Evolutionary conservation across 495 filamentous ascomycete species (phyloP).

Genomic region (Neohortaea acidophila): DNA sequence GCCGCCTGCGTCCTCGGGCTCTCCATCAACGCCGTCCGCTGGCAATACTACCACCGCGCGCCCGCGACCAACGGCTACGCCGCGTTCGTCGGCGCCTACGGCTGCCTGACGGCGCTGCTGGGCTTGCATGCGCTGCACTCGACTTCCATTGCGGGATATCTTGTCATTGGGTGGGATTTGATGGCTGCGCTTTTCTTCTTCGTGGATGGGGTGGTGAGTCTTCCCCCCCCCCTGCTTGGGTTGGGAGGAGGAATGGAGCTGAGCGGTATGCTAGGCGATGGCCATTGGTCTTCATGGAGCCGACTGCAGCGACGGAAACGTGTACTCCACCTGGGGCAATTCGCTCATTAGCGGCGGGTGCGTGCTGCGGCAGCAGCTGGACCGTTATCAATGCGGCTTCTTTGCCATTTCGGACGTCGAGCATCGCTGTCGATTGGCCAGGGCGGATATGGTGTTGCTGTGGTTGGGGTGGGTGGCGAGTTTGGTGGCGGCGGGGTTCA

Average conservation of each 20-base stretch:
- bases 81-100: conserved; percentile 10
- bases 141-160: not conserved
- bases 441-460: conserved; percentile 10
- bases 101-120: conserved; percentile 6
- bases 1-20: conserved; percentile 16
- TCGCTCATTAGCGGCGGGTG: conserved; percentile 7
- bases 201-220: conserved; percentile 10
- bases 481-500: not conserved
- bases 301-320: not conserved
- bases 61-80: conserved; percentile 9
- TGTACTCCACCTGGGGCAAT: not conserved
- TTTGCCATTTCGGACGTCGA: not conserved
- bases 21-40: conserved; percentile 8
- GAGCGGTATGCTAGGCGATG: not conserved
- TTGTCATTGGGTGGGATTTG: conserved; percentile 5
- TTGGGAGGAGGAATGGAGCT: too few relatives aligned
- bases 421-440: conserved; percentile 3
- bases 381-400: not conserved
- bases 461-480: conserved; percentile 5
- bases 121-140: conserved; percentile 2
- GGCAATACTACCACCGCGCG: conserved; percentile 5
- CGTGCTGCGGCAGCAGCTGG: too few relatives aligned
- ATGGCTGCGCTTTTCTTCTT: conserved; percentile 4
- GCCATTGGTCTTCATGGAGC: conserved; percentile 3
- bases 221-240: too few relatives aligned